Conservation (phyloP, 345 rosid genomes). For the Moringa oleifera region DNA sequence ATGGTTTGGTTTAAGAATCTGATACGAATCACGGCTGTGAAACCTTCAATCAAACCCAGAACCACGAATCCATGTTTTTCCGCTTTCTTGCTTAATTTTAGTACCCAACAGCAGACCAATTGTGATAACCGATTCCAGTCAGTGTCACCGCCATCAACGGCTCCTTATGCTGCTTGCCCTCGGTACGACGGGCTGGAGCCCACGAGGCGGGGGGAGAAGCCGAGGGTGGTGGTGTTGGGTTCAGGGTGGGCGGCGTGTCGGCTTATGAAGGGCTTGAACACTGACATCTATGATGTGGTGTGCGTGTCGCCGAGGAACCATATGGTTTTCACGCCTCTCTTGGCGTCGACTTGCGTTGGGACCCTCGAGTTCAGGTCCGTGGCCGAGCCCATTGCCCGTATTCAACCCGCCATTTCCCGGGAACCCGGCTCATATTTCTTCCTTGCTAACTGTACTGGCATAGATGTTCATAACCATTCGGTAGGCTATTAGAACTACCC, state of each 20-base stretch:
- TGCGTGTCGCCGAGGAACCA: slow-evolving; percentile 86
- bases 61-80: slow-evolving; percentile 7
- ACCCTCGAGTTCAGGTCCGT: slow-evolving; percentile 94
- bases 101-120: slow-evolving; percentile 17
- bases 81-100: slow-evolving; percentile 32
- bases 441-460: slow-evolving; percentile 56
- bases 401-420: slow-evolving; percentile 79
- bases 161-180: slow-evolving; percentile 1
- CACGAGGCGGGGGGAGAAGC: slow-evolving; percentile 55
- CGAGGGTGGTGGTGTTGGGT: slow-evolving; percentile 83
- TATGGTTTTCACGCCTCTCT: slow-evolving; percentile 87
- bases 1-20: slow-evolving; percentile 42
- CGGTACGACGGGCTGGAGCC: slow-evolving; percentile 43
- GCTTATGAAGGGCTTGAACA: slow-evolving; percentile 74
- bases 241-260: slow-evolving; percentile 97
- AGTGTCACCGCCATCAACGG: slow-evolving; percentile 2
- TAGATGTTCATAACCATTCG: slow-evolving; percentile 56
- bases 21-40: slow-evolving; percentile 18
- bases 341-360: slow-evolving; percentile 97
- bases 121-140: slow-evolving; percentile 6
- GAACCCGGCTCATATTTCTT: slow-evolving; percentile 74
- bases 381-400: slow-evolving; percentile 76
- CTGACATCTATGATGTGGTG: slow-evolving; percentile 66
- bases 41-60: slow-evolving; percentile 5
- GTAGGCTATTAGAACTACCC: slow-evolving; percentile 22